phyloP scores from a whole-genome alignment of 305 asterid genomes.

The Solanum hybrid region DNA sequence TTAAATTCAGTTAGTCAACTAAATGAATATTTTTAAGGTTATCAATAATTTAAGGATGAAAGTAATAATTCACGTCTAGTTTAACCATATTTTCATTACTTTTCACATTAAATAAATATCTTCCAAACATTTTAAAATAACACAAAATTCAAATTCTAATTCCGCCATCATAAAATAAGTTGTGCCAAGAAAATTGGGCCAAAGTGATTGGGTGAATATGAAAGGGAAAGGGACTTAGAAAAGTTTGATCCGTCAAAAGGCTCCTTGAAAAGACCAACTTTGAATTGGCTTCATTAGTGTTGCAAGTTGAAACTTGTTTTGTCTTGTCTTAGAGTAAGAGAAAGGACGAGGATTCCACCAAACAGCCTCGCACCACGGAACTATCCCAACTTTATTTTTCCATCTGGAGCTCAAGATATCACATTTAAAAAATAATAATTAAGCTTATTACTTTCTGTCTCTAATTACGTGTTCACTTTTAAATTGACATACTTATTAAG shows the following conservation, averaged over 20 bases:
- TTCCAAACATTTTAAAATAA: neutral
- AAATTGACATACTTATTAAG: neutral
- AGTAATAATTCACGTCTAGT: no score
- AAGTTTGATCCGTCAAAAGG: neutral
- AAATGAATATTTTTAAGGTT: no score
- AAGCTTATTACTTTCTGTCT: accelerated
- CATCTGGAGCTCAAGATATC: neutral
- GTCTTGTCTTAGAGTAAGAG: neutral
- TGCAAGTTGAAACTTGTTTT: neutral
- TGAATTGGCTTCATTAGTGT: neutral
- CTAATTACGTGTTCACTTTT: no score
- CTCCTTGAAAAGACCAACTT: neutral
- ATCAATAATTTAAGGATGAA: no score
- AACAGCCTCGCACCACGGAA: neutral
- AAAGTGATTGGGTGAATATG: neutral
- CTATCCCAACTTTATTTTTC: neutral
- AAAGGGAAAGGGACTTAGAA: neutral
- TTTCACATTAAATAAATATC: no score
- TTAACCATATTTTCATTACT: neutral
- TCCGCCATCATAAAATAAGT: neutral
- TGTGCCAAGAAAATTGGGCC: neutral
- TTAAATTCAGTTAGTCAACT: neutral
- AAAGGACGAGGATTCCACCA: neutral
- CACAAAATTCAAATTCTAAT: neutral
- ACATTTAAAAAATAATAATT: neutral